Evolutionary conservation across 306 rosid species (phyloP).

Genomic region (Notholithocarpus densiflorus): DNA sequence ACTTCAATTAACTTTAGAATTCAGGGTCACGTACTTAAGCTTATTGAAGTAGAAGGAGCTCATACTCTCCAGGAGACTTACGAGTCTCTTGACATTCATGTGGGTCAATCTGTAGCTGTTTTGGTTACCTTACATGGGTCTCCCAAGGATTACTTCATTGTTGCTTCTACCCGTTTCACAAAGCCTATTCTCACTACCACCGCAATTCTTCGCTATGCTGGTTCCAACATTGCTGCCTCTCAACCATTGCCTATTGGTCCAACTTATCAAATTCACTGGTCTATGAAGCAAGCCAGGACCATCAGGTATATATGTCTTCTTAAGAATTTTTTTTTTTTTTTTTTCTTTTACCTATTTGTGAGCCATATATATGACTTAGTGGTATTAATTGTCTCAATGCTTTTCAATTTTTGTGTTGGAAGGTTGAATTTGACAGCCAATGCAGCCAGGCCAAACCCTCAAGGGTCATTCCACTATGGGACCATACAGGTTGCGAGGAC

Average conservation of each 20-base stretch:
- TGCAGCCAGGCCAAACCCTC: conserved; percentile 98
- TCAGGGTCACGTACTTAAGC: conserved; percentile 54
- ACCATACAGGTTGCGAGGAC: conserved; percentile 45
- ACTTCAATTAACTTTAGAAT: conserved; percentile 69
- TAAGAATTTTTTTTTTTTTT: not conserved
- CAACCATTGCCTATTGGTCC: conserved; percentile 59
- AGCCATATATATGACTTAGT: not conserved
- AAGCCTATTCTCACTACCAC: conserved; percentile 34
- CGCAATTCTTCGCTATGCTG: conserved; percentile 61
- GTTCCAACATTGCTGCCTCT: conserved; percentile 40
- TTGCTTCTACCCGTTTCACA: conserved; percentile 65
- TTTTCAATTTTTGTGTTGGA: not conserved
- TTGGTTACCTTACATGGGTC: conserved; percentile 41
- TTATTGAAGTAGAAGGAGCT: conserved; percentile 87
- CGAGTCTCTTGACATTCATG: conserved; percentile 63
- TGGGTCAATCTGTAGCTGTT: conserved; percentile 66
- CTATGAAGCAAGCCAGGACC: conserved; percentile 76
- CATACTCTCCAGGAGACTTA: conserved; percentile 69
- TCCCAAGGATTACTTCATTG: conserved; percentile 43
- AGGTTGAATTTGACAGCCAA: conserved; percentile 87
- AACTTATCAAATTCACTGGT: conserved; percentile 54
- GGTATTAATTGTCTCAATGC: not conserved
- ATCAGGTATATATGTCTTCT: conserved; percentile 39
- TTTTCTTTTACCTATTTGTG: not conserved
- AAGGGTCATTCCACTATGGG: conserved; percentile 91